Evolutionary conservation across 2,329 filamentous ascomycete species (phyloP), one percentile per base, ranked within the genome.

Genomic region (Helotiales sp.): DNA sequence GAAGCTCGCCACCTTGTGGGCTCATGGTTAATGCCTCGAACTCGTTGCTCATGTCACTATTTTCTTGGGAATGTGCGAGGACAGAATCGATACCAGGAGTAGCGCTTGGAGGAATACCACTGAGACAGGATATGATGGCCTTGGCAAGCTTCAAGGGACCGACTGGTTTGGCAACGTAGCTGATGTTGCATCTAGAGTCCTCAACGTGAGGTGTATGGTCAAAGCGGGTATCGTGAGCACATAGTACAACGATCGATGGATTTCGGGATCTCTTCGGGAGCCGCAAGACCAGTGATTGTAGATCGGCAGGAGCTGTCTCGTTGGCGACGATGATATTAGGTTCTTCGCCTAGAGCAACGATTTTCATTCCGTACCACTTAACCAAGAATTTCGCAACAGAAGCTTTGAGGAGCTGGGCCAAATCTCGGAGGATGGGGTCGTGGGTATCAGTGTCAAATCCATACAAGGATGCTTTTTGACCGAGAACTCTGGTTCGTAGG

Each of bases 61-160:
- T 65, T n/a, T 63, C 55, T 3, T 46, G 12, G n/a, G 57, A 15
- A 19, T 52, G 38, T 8, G 33, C 3, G 3, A 52, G 24, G 34
- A 44, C 47, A 24, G 33, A 46, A 3, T 66, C 56, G 1, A 36
- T 31, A 12, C 58, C 58, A 1, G 66, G 67, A 7, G 67, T 69
- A 7, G 17, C 19, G 29, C 34, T 13, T 22, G 36, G 42, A 9
- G 59, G 49, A 17, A 59, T 48, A 22, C 63, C 63, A 30, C 66
- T 61, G 8, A 71, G 44, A 33, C 64, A 67, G 50, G 67, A 63
- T 5, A 58, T 58, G 13, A 72, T 61, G 2, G 69, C 69, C 56
- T 66, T 65, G 30, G 68, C 69, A 10, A 71, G 63, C 53, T 72
- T 72, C 12, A 70, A 49, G 3, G 70, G 70, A 0, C 69, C 70